These are phyloP conservation scores for Pseudopithomyces chartarum DNA, from an alignment of 2,329 filamentous ascomycete genomes.

Conservation along the genomic window DNA sequence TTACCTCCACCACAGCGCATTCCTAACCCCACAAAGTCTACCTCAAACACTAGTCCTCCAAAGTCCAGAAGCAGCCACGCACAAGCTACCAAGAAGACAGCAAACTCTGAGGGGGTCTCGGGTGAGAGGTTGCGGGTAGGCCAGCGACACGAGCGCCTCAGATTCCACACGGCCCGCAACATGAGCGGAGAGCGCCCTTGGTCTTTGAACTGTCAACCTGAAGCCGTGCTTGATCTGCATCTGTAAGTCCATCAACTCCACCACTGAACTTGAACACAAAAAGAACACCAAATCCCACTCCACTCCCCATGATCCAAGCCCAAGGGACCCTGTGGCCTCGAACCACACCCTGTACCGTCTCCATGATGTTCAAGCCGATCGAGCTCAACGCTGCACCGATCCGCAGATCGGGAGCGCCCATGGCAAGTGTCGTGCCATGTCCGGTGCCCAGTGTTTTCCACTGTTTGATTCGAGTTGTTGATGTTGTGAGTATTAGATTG, in stretches of 20 bases:
- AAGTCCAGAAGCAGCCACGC: background rate
- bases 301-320: background rate
- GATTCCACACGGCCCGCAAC: constrained; percentile 4
- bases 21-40: too few relatives aligned
- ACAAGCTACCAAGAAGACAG: background rate
- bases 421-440: background rate
- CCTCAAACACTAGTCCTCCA: too few relatives aligned
- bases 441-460: constrained; percentile 6
- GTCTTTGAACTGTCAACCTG: background rate
- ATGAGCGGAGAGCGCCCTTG: background rate
- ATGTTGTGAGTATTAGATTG: background rate
- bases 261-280: background rate
- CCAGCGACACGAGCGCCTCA: background rate
- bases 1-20: too few relatives aligned
- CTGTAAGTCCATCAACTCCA: background rate
- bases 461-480: background rate
- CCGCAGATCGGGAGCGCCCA: constrained; percentile 7
- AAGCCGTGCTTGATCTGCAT: background rate
- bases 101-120: background rate
- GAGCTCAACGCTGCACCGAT: constrained; percentile 4
- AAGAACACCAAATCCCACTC: background rate
- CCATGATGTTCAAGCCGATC: constrained; percentile 7
- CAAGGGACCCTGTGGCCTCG: constrained; percentile 12
- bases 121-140: constrained; percentile 1
- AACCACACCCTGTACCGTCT: constrained; percentile 12